Evolutionary conservation across 148 eudicot genomes (phyloP).

Genomic region (Chenopodium suecicum): DNA sequence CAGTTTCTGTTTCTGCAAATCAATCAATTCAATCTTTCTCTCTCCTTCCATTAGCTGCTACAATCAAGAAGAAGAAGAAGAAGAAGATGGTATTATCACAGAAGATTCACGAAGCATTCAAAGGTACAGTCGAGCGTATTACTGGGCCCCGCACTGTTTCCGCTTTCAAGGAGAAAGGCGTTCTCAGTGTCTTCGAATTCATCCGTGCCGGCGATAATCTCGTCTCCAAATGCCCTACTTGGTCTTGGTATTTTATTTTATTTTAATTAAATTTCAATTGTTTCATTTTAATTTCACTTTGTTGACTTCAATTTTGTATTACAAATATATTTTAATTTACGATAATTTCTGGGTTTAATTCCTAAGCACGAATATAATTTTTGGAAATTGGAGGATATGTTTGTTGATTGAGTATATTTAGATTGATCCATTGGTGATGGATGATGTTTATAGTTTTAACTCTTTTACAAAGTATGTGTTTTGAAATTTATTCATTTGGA

Average conservation of each 20-base stretch:
- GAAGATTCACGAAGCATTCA: slow-evolving; percentile 85
- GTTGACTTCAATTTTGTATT: background rate
- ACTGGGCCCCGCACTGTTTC: slow-evolving; percentile 85
- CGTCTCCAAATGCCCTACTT: slow-evolving; percentile 95
- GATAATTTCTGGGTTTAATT: no score
- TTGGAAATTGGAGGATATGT: background rate
- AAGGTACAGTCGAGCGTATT: slow-evolving; percentile 85
- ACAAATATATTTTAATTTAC: background rate
- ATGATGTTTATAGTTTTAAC: no score
- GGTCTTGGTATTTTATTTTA: slow-evolving; percentile 77
- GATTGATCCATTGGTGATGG: no score
- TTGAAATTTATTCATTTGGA: no score
- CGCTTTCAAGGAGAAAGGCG: slow-evolving; percentile 96
- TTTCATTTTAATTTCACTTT: background rate
- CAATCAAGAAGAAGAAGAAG: no score
- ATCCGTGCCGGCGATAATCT: slow-evolving; percentile 91
- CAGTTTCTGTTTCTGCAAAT: no score
- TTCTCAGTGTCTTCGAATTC: slow-evolving; percentile 81
- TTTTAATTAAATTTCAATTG: background rate
- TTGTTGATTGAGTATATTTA: no score
- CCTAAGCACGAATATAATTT: no score
- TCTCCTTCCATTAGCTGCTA: background rate
- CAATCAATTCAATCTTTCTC: background rate
- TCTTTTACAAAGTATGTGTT: no score
- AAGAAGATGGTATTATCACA: slow-evolving; percentile 64